These are phyloP conservation scores for Emergomyces pasteurianus DNA, from an alignment of 2,329 filamentous ascomycete genomes.

Conservation along the genomic window DNA sequence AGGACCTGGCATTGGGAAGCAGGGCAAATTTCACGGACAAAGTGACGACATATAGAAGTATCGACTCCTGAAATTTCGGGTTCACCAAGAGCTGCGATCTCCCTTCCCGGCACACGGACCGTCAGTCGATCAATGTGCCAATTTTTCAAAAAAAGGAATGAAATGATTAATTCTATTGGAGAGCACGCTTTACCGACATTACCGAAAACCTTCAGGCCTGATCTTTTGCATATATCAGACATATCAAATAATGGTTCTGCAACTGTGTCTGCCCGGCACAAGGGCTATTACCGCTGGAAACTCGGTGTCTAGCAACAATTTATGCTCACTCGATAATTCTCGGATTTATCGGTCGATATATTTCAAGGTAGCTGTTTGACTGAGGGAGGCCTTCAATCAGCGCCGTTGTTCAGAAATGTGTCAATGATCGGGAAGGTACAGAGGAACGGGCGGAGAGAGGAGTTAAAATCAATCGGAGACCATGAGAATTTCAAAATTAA, in stretches of 20 bases:
- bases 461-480: neutral
- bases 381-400: neutral
- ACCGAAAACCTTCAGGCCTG: neutral
- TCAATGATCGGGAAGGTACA: neutral
- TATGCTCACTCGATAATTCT: neutral
- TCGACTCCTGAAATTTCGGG: neutral
- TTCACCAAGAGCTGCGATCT: neutral
- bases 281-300: neutral
- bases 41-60: neutral
- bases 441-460: neutral
- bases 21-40: neutral
- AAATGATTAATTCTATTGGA: neutral
- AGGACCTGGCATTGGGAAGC: neutral
- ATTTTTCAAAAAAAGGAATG: neutral
- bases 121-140: neutral
- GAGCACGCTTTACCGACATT: neutral
- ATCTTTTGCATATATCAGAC: neutral
- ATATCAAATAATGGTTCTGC: neutral
- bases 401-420: neutral
- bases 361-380: neutral
- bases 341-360: neutral
- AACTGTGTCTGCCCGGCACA: neutral
- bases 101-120: neutral
- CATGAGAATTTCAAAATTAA: neutral
- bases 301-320: neutral